These are phyloP conservation scores for Ascochyta clinopodiicola DNA, from an alignment of 2,329 filamentous ascomycete genomes.

Conservation along the genomic window DNA sequence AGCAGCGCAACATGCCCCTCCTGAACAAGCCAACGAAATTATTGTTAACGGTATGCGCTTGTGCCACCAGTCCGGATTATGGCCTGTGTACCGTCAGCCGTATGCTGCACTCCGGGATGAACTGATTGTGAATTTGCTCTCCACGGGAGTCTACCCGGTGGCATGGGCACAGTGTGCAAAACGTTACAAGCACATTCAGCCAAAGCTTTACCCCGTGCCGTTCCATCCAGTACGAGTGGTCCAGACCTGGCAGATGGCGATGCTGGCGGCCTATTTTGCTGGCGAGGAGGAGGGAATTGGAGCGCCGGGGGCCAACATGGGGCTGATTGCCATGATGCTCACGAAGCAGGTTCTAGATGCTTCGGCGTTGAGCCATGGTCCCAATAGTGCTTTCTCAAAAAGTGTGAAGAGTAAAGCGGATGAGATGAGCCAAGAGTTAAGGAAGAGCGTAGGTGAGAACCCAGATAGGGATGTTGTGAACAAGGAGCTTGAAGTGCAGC, in stretches of 20 bases:
- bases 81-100: constrained; percentile 61
- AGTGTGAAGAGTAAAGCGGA: constrained; percentile 49
- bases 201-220: constrained; percentile 56
- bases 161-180: constrained; percentile 61
- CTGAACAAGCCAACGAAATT: constrained; percentile 41
- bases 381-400: constrained; percentile 49
- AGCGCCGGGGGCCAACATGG: constrained; percentile 49
- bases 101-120: constrained; percentile 61
- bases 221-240: constrained; percentile 63
- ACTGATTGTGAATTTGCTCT: constrained; percentile 58
- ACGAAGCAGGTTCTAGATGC: constrained; percentile 50
- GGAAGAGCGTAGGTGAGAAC: constrained; percentile 27
- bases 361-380: constrained; percentile 53
- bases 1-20: constrained; percentile 25
- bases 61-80: constrained; percentile 51
- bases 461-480: constrained; percentile 30
- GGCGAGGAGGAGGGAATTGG: constrained; percentile 31
- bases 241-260: constrained; percentile 52
- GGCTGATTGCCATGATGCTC: constrained; percentile 52
- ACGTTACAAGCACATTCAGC: constrained; percentile 59
- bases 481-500: constrained; percentile 36
- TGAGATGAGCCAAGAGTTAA: constrained; percentile 38
- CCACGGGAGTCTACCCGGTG: constrained; percentile 50
- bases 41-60: constrained; percentile 51
- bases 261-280: constrained; percentile 44